Percentiles rank a stretch among this genome's conserved stretches.
Evolutionary conservation across 768 basidiomycete species (phyloP).

Genomic region (Serendipita sp.): DNA sequence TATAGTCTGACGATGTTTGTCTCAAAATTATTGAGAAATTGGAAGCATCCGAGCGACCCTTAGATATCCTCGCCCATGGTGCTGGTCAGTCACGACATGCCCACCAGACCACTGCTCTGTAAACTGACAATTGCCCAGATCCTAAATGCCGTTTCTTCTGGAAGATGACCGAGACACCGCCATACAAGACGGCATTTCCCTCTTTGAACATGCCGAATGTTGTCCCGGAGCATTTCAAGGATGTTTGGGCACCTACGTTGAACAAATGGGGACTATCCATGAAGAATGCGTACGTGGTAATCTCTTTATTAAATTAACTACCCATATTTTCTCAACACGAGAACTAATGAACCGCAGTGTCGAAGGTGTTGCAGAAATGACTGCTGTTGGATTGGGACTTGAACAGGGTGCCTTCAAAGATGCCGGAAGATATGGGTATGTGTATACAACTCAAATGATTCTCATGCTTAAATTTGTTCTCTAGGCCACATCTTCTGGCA

Average conservation of each 20-base stretch:
- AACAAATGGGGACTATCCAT: constrained; percentile 77
- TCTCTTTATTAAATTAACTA: background rate
- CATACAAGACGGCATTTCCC: constrained; percentile 66
- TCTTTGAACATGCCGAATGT: constrained; percentile 69
- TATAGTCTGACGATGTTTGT: constrained; percentile 48
- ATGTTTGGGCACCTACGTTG: constrained; percentile 57
- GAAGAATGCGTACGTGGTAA: constrained; percentile 58
- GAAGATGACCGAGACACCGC: constrained; percentile 60
- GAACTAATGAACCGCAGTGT: constrained; percentile 34
- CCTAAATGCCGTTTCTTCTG: constrained; percentile 94
- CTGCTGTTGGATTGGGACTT: constrained; percentile 66
- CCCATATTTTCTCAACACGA: background rate
- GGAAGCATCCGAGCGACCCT: constrained; percentile 62
- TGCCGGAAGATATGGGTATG: constrained; percentile 74
- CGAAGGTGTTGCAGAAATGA: constrained; percentile 75
- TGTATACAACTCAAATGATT: constrained; percentile 7
- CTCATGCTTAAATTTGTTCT: background rate
- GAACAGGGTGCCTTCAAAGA: constrained; percentile 52
- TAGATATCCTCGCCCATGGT: constrained; percentile 36
- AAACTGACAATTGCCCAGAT: constrained; percentile 43
- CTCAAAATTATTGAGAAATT: constrained; percentile 60
- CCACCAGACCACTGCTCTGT: constrained; percentile 32
- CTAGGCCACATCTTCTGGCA: constrained; percentile 72
- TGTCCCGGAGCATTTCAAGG: constrained; percentile 43
- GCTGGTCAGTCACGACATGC: background rate